phyloP scores from a whole-genome alignment of 2,329 filamentous ascomycete species.

The Diaporthe aspalathi region DNA sequence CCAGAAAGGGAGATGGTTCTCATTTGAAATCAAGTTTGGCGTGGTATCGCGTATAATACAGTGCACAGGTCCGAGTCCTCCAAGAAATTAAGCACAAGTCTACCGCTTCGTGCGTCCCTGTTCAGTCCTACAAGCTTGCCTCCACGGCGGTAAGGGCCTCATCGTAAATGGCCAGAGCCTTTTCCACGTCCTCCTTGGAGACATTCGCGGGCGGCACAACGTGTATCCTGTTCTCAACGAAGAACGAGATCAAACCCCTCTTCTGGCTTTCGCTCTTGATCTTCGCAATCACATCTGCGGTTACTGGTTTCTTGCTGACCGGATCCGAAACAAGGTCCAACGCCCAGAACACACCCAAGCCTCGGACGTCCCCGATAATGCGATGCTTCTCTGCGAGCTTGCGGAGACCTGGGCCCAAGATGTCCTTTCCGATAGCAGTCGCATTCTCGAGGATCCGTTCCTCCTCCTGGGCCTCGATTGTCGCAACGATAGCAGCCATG shows the following conservation, averaged over 20 bases:
- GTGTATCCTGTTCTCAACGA: slow-evolving; percentile 38
- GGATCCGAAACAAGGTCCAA: slow-evolving; percentile 36
- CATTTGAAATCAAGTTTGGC: neutral
- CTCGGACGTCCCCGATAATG: slow-evolving; percentile 33
- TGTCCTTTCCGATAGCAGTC: slow-evolving; percentile 32
- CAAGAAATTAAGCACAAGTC: too few species aligned
- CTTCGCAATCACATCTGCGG: slow-evolving; percentile 27
- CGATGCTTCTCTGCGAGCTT: slow-evolving; percentile 34
- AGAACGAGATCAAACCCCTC: slow-evolving; percentile 34
- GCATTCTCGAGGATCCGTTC: slow-evolving; percentile 34
- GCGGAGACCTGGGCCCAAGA: slow-evolving; percentile 34
- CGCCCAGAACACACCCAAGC: slow-evolving; percentile 38
- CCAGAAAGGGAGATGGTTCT: neutral
- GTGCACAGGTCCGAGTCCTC: neutral
- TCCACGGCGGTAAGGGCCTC: slow-evolving; percentile 30
- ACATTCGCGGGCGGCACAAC: slow-evolving; percentile 34
- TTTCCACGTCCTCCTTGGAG: slow-evolving; percentile 34
- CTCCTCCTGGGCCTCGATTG: slow-evolving; percentile 36
- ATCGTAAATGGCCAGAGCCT: slow-evolving; percentile 37
- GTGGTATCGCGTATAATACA: neutral
- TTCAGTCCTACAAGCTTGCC: slow-evolving; percentile 13
- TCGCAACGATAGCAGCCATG: slow-evolving; percentile 39
- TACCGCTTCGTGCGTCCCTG: too few species aligned
- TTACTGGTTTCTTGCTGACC: slow-evolving; percentile 31
- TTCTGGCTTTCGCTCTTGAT: slow-evolving; percentile 34